phyloP scores from a whole-genome alignment of 768 basidiomycete species.

The Boletus barrowsii region DNA sequence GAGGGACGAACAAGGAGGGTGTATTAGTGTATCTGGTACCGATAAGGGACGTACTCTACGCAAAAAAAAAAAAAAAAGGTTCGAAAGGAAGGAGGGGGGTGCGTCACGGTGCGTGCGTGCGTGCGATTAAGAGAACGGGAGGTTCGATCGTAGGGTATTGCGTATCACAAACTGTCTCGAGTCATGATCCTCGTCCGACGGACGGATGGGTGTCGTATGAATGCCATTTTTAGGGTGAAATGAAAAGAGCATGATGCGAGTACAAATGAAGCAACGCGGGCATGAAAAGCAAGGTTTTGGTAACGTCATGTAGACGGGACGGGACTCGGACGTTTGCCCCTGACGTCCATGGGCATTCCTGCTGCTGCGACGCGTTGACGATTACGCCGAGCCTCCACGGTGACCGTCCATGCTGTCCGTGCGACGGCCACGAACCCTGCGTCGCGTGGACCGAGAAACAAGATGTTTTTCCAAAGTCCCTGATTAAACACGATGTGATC shows the following conservation, averaged over 20 bases:
- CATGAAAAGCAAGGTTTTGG: constrained; percentile 7
- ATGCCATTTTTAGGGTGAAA: constrained; percentile 24
- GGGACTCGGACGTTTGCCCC: constrained; percentile 3
- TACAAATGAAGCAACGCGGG: neutral
- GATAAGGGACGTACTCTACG: constrained; percentile 10
- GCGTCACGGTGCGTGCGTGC: constrained; percentile 3
- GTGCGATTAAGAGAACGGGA: constrained; percentile 23
- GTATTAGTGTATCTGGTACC: constrained; percentile 19
- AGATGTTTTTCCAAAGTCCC: constrained; percentile 66
- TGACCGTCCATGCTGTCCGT: constrained; percentile 69
- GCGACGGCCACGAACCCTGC: constrained; percentile 44
- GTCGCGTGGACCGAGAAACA: constrained; percentile 51
- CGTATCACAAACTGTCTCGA: constrained; percentile 3
- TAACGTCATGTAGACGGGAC: constrained; percentile 19
- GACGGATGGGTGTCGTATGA: constrained; percentile 23
- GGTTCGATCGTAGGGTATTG: constrained; percentile 12
- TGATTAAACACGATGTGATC: constrained; percentile 41
- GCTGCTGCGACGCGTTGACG: constrained; percentile 19
- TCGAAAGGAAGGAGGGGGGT: neutral
- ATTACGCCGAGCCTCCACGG: constrained; percentile 56
- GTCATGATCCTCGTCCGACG: constrained; percentile 32
- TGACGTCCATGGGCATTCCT: constrained; percentile 15
- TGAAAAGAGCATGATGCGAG: constrained; percentile 19
- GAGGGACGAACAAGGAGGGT: neutral
- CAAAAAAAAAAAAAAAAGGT: neutral